A percentile compares a stretch with the other conserved stretches of the same genome.
Evolutionary conservation across 257 asterid genomes (phyloP).

Genomic region (Solanum neorickii): DNA sequence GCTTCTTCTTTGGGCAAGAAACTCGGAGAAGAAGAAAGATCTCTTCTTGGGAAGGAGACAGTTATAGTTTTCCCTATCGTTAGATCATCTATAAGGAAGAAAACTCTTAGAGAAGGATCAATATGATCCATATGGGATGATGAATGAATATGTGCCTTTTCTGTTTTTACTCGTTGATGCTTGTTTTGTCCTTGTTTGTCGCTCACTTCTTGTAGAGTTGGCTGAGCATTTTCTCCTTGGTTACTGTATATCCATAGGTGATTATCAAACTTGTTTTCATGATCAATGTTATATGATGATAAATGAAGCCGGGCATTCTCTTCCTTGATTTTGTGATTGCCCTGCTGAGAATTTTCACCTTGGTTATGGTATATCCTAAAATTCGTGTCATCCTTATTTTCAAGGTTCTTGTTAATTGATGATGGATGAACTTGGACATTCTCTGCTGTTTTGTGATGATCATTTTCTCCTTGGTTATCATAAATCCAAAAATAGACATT

Average conservation of each 20-base stretch:
- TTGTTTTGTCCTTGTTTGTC: neutral
- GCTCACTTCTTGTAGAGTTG: too few species aligned
- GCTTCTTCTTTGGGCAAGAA: constrained; percentile 43
- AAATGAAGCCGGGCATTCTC: neutral
- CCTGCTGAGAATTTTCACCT: neutral
- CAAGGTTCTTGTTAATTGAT: neutral
- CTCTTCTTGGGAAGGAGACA: constrained; percentile 44
- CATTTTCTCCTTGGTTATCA: neutral
- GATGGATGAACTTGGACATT: neutral
- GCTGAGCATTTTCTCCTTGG: neutral
- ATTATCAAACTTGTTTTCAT: neutral
- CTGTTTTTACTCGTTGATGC: neutral
- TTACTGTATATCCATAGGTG: neutral
- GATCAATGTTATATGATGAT: neutral
- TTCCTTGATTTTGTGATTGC: neutral
- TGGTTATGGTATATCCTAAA: neutral
- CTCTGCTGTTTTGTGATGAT: neutral
- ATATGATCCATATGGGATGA: constrained; percentile 42
- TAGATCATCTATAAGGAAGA: constrained; percentile 51
- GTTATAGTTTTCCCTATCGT: constrained; percentile 36
- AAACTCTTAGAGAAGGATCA: constrained; percentile 45
- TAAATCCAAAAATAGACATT: neutral
- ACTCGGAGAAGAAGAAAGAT: constrained; percentile 17
- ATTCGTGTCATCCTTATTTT: neutral
- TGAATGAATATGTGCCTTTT: constrained; percentile 24